These are phyloP conservation scores for Trametes sp. DNA, from an alignment of 1,284 basidiomycete genomes.

Conservation along the genomic window DNA sequence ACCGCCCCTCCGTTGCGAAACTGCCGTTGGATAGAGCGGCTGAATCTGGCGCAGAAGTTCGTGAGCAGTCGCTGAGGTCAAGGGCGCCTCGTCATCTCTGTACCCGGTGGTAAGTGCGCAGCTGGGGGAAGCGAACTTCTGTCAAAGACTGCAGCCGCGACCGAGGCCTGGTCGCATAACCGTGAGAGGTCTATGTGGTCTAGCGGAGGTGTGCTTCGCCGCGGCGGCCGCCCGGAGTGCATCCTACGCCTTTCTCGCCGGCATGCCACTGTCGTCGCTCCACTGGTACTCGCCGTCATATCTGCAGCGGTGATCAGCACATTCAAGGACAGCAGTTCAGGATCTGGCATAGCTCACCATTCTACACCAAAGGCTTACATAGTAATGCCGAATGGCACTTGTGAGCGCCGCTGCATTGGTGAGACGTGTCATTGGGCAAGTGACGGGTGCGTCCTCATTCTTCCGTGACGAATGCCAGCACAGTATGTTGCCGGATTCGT, in stretches of 20 bases:
- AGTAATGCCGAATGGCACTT: no score
- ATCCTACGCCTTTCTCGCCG: not conserved
- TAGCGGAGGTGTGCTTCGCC: not conserved
- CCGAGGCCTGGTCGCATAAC: not conserved
- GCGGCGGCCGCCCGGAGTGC: not conserved
- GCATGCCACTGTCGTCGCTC: no score
- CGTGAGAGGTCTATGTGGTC: slow-evolving; percentile 13
- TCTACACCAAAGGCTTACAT: no score
- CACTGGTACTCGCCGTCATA: not conserved
- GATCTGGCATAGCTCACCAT: not conserved
- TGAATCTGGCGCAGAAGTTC: no score
- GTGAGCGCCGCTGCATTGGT: no score
- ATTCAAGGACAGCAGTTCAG: not conserved
- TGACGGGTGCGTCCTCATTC: no score
- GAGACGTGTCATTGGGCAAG: no score
- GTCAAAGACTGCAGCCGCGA: not conserved
- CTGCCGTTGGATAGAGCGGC: no score
- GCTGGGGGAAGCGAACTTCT: not conserved
- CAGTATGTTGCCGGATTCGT: no score
- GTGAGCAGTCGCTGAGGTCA: not conserved
- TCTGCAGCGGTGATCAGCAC: not conserved
- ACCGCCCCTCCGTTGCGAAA: no score
- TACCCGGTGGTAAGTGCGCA: not conserved
- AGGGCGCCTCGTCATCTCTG: not conserved
- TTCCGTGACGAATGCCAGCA: no score